These are phyloP conservation scores for Kingdonia uniflora DNA, from an alignment of 164 flowering plant genomes.

Conservation along the genomic window DNA sequence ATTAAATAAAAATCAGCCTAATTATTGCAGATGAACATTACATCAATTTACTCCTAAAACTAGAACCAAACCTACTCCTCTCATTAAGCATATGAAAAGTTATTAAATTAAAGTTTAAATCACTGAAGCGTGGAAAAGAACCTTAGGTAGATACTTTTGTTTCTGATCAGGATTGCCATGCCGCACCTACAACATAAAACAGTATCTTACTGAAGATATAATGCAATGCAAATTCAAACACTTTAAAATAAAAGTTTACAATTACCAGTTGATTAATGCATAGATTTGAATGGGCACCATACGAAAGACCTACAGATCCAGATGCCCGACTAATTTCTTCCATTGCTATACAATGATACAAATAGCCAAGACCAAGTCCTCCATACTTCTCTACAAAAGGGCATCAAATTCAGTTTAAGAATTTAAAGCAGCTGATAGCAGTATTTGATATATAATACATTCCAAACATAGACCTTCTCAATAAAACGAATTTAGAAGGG, in stretches of 20 bases:
- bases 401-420: slow-evolving; percentile 1
- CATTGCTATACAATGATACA: slow-evolving; percentile 95
- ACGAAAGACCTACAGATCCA: slow-evolving; percentile 91
- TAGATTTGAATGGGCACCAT: slow-evolving; percentile 94
- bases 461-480: background rate
- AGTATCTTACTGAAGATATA: too few species aligned
- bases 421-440: background rate
- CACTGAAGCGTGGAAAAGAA: slow-evolving; percentile 11
- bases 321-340: slow-evolving; percentile 99
- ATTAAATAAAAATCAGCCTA: too few species aligned
- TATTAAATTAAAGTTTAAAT: too few species aligned
- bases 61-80: too few species aligned
- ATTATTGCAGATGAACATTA: too few species aligned
- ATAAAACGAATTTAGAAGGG: too few species aligned
- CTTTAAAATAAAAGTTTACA: slow-evolving; percentile 5
- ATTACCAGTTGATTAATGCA: slow-evolving; percentile 93
- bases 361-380: slow-evolving; percentile 97
- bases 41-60: too few species aligned
- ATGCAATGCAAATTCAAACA: too few species aligned
- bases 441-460: background rate
- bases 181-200: slow-evolving; percentile 53
- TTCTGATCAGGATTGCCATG: slow-evolving; percentile 79
- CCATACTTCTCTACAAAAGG: slow-evolving; percentile 86
- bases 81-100: too few species aligned
- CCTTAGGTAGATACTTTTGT: slow-evolving; percentile 93